These are phyloP conservation scores for Bruguiera sexangula DNA, from an alignment of 345 rosid species.

Conservation along the genomic window DNA sequence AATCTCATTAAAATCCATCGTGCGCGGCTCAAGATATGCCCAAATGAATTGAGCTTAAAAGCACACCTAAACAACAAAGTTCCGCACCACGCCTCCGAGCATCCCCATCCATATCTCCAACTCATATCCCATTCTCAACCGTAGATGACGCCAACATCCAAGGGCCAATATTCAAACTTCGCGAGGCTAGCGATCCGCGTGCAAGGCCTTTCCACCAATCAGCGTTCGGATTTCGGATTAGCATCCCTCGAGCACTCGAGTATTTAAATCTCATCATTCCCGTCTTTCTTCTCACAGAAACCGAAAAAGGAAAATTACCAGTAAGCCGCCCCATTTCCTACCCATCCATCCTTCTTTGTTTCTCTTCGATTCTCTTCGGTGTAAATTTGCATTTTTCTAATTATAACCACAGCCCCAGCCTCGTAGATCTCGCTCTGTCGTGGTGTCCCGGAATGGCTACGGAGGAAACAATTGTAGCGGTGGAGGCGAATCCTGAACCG, in stretches of 20 bases:
- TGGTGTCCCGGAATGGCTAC: conserved; percentile 32
- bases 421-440: too few species aligned
- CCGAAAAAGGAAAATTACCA: conserved; percentile 8
- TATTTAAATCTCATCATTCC: conserved; percentile 49
- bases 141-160: conserved; percentile 49
- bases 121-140: conserved; percentile 22
- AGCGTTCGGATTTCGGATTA: conserved; percentile 31
- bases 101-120: conserved; percentile 23
- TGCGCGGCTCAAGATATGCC: conserved; percentile 25
- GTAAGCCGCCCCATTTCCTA: not conserved
- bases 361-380: too few species aligned
- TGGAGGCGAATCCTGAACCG: conserved; percentile 24
- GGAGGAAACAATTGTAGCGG: conserved; percentile 44
- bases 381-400: not conserved
- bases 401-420: not conserved
- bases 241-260: conserved; percentile 35
- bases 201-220: conserved; percentile 43
- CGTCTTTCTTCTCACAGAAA: conserved; percentile 13
- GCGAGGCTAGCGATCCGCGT: conserved; percentile 46
- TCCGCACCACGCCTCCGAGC: conserved; percentile 3
- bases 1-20: conserved; percentile 17
- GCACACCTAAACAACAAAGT: conserved; percentile 54
- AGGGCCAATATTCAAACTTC: conserved; percentile 59
- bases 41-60: conserved; percentile 45
- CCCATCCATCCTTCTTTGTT: conserved; percentile 8